Evolutionary conservation across 768 basidiomycete species (phyloP), one percentile per base, ranked within the genome.

Genomic region (Boletellus ananas): DNA sequence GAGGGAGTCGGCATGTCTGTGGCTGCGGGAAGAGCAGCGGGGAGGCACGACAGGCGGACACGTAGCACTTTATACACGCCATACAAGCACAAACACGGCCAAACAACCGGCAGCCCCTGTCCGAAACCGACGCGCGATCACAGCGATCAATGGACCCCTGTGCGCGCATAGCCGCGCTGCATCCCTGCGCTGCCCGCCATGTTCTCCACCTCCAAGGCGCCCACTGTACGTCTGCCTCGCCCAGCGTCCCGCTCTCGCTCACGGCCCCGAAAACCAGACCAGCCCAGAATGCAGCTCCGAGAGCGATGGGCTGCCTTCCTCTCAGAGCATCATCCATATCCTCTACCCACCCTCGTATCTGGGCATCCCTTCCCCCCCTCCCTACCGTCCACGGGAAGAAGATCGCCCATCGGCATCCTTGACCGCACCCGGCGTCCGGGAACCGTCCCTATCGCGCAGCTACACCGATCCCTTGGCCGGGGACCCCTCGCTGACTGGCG

Each of bases 1-100:
- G 44, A 17, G 27, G 9, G 13, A 50, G 50, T 46, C 56, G 34
- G 53, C 55, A 53, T 58, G 33, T 45, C 43, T 44, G 62, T 64
- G 64, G 64, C 56, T 34, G 56, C 54, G 47, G 35, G 41, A 27
- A 34, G 43, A 54, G 51, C 54, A 31, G 54, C 60, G 11, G 33
- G 34, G 33, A 10, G 46, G 59, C 64, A 68, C 66, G 64, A 66
- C 42, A 14, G 43, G 6, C 42, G 51, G 57, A 68, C 64, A 65
- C 64, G 64, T 66, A 23, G 53, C 52, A 61, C 61, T 64, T 59
- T 68, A 66, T 63, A 68, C 55, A 40, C 10, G 1, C 29, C 42
- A 62, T n/a, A 67, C 52, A 64, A 0, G 7, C 5, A 41, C 51
- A 68, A 68, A 66, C 7, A 68, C 25, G 6, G 11, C n/a, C 43